These are phyloP conservation scores for Eragrostis tef DNA, from an alignment of 202 grass and related monocot genomes.

Conservation along the genomic window DNA sequence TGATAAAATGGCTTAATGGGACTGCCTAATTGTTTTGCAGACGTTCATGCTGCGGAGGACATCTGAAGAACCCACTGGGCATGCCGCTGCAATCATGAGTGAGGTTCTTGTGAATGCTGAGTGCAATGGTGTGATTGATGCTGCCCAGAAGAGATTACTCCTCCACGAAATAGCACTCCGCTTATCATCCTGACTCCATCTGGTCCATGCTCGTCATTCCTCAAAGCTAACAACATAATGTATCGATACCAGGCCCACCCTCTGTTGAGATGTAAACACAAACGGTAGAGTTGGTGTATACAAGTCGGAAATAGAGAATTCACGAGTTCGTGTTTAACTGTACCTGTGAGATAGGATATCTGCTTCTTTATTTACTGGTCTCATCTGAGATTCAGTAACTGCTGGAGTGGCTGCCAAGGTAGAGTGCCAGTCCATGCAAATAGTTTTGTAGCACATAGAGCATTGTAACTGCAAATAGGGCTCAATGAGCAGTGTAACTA, in stretches of 20 bases:
- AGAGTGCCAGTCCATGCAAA: slow-evolving; percentile 28
- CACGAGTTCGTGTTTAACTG: slow-evolving; percentile 11
- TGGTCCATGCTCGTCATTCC: background rate
- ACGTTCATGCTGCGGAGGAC: slow-evolving; percentile 85
- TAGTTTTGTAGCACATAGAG: slow-evolving; percentile 53
- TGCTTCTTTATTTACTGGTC: slow-evolving; percentile 45
- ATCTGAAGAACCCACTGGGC: slow-evolving; percentile 76
- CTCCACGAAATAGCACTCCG: slow-evolving; percentile 89
- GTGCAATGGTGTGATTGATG: slow-evolving; percentile 84
- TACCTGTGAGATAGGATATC: slow-evolving; percentile 35
- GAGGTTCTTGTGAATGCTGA: slow-evolving; percentile 86
- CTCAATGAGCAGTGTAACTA: slow-evolving; percentile 44
- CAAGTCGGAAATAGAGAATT: slow-evolving; percentile 36
- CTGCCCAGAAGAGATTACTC: slow-evolving; percentile 77
- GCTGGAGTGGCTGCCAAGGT: slow-evolving; percentile 35
- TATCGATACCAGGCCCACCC: slow-evolving; percentile 4
- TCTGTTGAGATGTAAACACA: slow-evolving; percentile 37
- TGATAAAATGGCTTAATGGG: slow-evolving; percentile 18
- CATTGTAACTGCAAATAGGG: slow-evolving; percentile 41
- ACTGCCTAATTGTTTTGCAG: slow-evolving; percentile 51
- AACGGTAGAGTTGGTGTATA: slow-evolving; percentile 43
- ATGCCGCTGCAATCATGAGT: slow-evolving; percentile 83
- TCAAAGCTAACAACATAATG: slow-evolving; percentile 25
- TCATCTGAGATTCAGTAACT: slow-evolving; percentile 24
- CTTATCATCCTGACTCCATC: slow-evolving; percentile 61